A percentile compares a stretch with the other conserved stretches of the same genome.
Conservation (phyloP, 768 basidiomycete genomes). For the Megacollybia marginata region DNA sequence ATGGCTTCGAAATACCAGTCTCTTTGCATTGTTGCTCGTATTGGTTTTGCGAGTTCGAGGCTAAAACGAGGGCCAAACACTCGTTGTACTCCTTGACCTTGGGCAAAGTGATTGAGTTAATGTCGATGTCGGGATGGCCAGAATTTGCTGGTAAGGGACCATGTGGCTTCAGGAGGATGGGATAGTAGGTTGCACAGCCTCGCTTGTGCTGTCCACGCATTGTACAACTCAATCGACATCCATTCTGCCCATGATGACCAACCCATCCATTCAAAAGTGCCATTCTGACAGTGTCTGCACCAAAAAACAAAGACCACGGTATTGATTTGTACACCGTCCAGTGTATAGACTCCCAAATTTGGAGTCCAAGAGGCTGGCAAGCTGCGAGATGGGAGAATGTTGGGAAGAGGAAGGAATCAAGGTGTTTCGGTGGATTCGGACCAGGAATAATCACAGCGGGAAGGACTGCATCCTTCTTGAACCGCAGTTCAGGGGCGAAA, state of each 20-base stretch:
- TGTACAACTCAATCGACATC: constrained; percentile 1
- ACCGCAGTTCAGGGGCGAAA: too few species aligned
- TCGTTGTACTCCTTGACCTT: background rate
- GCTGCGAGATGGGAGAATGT: constrained; percentile 25
- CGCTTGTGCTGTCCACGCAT: background rate
- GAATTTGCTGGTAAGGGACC: background rate
- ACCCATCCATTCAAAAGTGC: background rate
- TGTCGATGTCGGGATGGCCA: background rate
- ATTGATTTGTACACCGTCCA: background rate
- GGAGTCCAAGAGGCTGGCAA: background rate
- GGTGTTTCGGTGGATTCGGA: constrained; percentile 24
- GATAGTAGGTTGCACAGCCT: background rate
- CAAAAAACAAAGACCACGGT: background rate
- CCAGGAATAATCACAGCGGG: constrained; percentile 23
- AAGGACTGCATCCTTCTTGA: constrained; percentile 23
- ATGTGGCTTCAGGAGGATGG: background rate
- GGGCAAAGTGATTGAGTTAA: background rate
- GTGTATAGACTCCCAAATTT: background rate
- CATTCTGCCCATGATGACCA: background rate
- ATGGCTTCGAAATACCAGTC: background rate
- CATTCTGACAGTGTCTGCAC: background rate
- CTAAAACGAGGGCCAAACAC: background rate
- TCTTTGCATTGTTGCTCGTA: background rate
- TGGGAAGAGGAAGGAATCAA: constrained; percentile 21
- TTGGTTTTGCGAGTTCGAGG: background rate